phyloP scores from a whole-genome alignment of 176 grass and related monocot genomes.

The Typha latifolia region DNA sequence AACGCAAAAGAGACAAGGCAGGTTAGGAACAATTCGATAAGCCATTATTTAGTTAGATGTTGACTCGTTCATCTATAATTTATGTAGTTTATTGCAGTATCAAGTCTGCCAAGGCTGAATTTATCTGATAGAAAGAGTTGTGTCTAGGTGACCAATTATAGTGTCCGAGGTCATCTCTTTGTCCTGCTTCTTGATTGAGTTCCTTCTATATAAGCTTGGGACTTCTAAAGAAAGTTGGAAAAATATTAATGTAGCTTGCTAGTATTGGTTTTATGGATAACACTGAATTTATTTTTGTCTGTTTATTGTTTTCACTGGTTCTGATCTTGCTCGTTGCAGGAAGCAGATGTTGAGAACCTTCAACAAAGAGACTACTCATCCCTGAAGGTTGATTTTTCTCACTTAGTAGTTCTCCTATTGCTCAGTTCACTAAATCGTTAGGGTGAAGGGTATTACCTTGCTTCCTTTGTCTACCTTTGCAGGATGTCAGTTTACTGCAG shows the following conservation, averaged over 20 bases:
- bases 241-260: no score
- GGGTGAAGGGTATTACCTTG: neutral
- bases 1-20: constrained; percentile 92
- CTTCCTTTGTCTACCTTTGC: constrained; percentile 14
- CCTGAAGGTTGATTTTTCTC: constrained; percentile 53
- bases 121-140: no score
- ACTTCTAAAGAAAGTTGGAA: no score
- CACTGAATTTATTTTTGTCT: no score
- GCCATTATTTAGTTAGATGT: neutral
- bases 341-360: constrained; percentile 94
- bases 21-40: constrained; percentile 29
- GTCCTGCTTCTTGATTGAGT: no score
- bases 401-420: constrained; percentile 5
- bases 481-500: constrained; percentile 87
- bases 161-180: no score
- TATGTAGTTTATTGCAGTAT: neutral
- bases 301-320: no score
- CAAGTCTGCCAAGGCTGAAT: no score
- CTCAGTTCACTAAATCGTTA: neutral
- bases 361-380: constrained; percentile 96
- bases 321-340: constrained; percentile 28
- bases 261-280: no score
- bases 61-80: neutral
- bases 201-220: no score
- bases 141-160: no score